A percentile compares a stretch with the other conserved stretches of the same genome.
Conservation (phyloP, 495 filamentous ascomycete species). For the Hyaloscypha hepaticicola region DNA sequence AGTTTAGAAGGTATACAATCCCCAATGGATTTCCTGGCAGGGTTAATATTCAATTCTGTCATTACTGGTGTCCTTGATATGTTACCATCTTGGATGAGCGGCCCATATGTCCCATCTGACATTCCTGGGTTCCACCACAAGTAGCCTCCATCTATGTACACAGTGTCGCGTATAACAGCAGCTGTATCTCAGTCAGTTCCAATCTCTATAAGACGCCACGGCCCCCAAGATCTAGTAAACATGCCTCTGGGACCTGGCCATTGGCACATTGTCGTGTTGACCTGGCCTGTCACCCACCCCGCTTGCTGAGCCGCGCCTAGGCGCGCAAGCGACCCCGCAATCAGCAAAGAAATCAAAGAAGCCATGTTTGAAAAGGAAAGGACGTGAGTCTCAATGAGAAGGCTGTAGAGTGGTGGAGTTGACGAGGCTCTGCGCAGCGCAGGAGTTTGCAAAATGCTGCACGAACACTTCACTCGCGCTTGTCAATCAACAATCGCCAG, state of each 20-base stretch:
- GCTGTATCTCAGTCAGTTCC: slow-evolving; percentile 32
- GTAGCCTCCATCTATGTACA: slow-evolving; percentile 68
- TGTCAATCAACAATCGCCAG: slow-evolving; percentile 9
- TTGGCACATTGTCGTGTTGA: slow-evolving; percentile 56
- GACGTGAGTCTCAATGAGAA: not conserved
- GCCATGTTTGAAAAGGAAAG: slow-evolving; percentile 22
- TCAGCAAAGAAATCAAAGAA: slow-evolving; percentile 5
- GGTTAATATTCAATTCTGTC: slow-evolving; percentile 1
- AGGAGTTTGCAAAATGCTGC: slow-evolving; percentile 3
- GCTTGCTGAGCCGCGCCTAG: slow-evolving; percentile 31
- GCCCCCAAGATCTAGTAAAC: not conserved
- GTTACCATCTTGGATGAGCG: slow-evolving; percentile 36
- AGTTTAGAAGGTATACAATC: slow-evolving; percentile 54
- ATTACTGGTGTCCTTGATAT: slow-evolving; percentile 15
- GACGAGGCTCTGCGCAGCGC: slow-evolving; percentile 22
- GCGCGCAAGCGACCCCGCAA: slow-evolving; percentile 12
- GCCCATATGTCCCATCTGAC: slow-evolving; percentile 36
- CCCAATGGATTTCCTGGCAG: slow-evolving; percentile 46
- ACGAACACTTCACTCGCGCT: slow-evolving; percentile 6
- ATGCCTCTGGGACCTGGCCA: slow-evolving; percentile 56
- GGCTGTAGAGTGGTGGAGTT: slow-evolving; percentile 6
- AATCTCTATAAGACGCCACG: not conserved
- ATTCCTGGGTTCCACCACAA: slow-evolving; percentile 49
- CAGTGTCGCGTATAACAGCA: slow-evolving; percentile 60
- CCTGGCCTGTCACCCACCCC: slow-evolving; percentile 43